Evolutionary conservation across 441 rosid genomes (phyloP).

Genomic region (Gossypium trilobum): DNA sequence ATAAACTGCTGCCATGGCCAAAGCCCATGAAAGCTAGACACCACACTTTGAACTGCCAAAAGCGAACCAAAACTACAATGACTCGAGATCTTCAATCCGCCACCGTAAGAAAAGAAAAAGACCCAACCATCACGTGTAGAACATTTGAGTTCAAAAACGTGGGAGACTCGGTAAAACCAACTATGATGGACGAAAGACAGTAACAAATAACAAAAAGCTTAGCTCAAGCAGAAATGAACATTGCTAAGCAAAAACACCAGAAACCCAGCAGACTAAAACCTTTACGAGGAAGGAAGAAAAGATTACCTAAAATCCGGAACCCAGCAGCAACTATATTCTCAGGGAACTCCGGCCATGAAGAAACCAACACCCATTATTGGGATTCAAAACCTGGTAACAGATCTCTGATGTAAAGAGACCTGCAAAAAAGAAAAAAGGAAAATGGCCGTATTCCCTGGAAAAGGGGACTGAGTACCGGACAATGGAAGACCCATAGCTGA

Average conservation of each 20-base stretch:
- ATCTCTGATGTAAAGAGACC: constrained; percentile 22
- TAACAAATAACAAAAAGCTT: constrained; percentile 20
- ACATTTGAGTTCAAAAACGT: constrained; percentile 22
- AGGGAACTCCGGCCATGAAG: constrained; percentile 33
- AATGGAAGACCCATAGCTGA: constrained; percentile 31
- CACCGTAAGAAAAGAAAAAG: constrained; percentile 28
- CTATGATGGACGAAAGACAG: background rate
- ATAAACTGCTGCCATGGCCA: constrained; percentile 41
- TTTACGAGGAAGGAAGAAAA: constrained; percentile 3
- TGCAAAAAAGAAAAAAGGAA: constrained; percentile 36
- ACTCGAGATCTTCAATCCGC: constrained; percentile 10
- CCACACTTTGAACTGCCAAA: constrained; percentile 21
- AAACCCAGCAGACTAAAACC: constrained; percentile 20
- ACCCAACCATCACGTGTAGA: constrained; percentile 26
- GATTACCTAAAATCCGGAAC: constrained; percentile 28
- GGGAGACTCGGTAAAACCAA: constrained; percentile 11
- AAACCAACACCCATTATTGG: constrained; percentile 17
- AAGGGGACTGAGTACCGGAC: constrained; percentile 26
- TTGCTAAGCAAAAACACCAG: constrained; percentile 31
- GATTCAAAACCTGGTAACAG: constrained; percentile 35
- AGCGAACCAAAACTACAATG: constrained; percentile 16
- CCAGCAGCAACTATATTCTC: constrained; percentile 35
- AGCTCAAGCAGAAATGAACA: constrained; percentile 1
- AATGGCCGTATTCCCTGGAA: constrained; percentile 33
- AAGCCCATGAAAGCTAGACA: constrained; percentile 31